Evolutionary conservation across 2,329 filamentous ascomycete species (phyloP), one percentile per base, ranked within the genome.

Genomic region (Aspergillus ibericus): DNA sequence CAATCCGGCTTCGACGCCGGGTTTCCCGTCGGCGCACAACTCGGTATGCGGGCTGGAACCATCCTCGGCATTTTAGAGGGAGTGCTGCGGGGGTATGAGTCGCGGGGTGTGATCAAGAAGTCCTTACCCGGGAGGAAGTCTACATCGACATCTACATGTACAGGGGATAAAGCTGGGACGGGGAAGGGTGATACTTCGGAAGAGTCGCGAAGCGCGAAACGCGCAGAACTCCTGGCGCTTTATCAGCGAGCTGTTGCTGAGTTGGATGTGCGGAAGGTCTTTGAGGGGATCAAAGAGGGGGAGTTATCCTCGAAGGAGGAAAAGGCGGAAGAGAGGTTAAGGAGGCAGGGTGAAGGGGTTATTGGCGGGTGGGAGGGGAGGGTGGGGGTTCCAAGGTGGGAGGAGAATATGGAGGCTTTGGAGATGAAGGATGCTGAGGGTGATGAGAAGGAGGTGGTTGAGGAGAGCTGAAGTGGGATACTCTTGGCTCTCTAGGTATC

Each of bases 1-100:
- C 95, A 99, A 76, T 82, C 82, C 13, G 93, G 93, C 0, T 98
- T 99, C 70, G 95, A 99, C 72, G 91, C 93, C 63, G 93, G 93
- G 0, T 98, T 92, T 72, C 82, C 86, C 13, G 81, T 98, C 0
- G 95, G 95, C 12, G 93, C 92, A 0, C 87, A 88, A 53, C 78
- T 98, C 29, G 95, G 93, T 0, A 74, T 90, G 63, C 82, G 83
- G 27, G 88, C 87, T 0, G 95, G 95, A 0, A 86, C 86, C 64
- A 77, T 96, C 12, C 74, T 96, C 3, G 95, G 95, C 0, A 78
- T 91, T 4, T 70, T 97, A 5, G 91, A 96, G 69, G 92, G 89
- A 0, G 76, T 96, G 18, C 75, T 80, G 0, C 69, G 68, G 3
- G 74, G 73, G 1, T 67, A 72, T 5, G 72, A 75, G 22, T 66